Base-by-base conservation (phyloP, 139 green algal genomes). In the Coelastrella sp. region DNA sequence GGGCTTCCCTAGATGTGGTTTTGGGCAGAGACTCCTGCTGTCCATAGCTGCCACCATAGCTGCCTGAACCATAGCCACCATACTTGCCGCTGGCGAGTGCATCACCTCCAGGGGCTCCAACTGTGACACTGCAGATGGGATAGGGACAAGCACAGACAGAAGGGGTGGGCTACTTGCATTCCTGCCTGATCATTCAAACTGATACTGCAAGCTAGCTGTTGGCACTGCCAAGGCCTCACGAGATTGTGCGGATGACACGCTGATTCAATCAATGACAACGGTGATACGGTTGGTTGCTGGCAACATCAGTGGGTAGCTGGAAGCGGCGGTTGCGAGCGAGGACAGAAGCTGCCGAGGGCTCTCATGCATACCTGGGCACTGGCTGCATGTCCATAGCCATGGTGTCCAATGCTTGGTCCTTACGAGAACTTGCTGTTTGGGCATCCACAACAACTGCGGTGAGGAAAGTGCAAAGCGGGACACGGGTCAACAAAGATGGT, bases 321-420 rank as follows among this genome's bases (percentile, higher is more conserved):
- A 1, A 49, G 35, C 3, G 35, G 35, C 35, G 35, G 35, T 49
- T 49, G 35, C 35, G 27, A 8, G 72, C 17, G 27, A 17, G n/a
- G 25, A 27, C n/a, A 11, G 49, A 70, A 24, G 78, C 58, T 70
- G 80, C 22, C 70, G 57, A 59, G 57, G 80, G 17, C 49, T 19
- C 80, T 72, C 20, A 24, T 70, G 58, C 80, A 60, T 60, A 72
- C 80, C 80, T 85, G 57, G 80, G 80, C n/a, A 72, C 80, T 35
- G 56, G 7, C 80, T 83, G 27, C 49, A 61, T 27, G 12, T 83
- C 10, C 12, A 83, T 56, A 25, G 78, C 78, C 78, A 83, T 83
- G 78, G 49, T 63, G 78, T 83, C 78, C 78, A 83, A 14, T 15
- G 78, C 78, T 27, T 83, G 27, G 12, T 83, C 78, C 17, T 83